Evolutionary conservation across 2,329 filamentous ascomycete species (phyloP), one percentile per base, ranked within the genome.

Genomic region (Westerdykella aurantiaca): DNA sequence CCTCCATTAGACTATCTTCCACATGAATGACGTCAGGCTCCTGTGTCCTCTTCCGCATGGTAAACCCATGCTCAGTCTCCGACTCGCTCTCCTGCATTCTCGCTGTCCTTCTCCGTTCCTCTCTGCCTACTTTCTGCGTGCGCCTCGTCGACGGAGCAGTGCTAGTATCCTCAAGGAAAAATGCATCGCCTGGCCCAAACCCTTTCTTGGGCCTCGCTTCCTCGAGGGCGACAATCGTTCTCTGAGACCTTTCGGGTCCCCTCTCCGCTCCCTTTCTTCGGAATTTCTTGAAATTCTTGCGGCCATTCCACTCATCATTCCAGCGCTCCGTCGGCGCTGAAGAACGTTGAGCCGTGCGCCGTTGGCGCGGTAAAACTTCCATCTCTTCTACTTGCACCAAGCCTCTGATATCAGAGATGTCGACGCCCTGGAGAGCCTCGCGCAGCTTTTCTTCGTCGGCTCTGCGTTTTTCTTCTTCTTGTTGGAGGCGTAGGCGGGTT

Each of bases 261-360:
- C 49, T 63, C 59, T 53, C 67, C 48, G 45, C 53, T 17, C 56
- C 63, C 34, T 66, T 59, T 5, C 67, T 82, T 42, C 79, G 74
- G 60, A 98, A 98, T 56, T 81, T 86, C 66, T 98, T 98, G 72
- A 95, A 98, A 61, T 98, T 97, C 67, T 88, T 91, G 35, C 91
- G 78, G 0, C 91, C 93, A 61, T 96, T 95, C 93, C 93, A 98
- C 33, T 76, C 77, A 1, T 88, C 82, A 52, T 96, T 80, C 90
- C 91, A 96, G 34, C 87, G 77, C 5, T 82, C 79, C 14, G 75
- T 68, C n/a, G 70, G 61, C 14, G 59, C 64, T 47, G 17, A 14
- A 16, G n/a, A 9, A 23, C 23, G 3, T 10, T 53, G 66, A 43
- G 52, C 62, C 23, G 53, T 44, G 43, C 57, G 48, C 41, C 56